Percentiles rank a stretch among this genome's conserved stretches.
These are phyloP conservation scores for Fusarium xyrophilum DNA, from an alignment of 2,329 filamentous ascomycete genomes.

Conservation along the genomic window DNA sequence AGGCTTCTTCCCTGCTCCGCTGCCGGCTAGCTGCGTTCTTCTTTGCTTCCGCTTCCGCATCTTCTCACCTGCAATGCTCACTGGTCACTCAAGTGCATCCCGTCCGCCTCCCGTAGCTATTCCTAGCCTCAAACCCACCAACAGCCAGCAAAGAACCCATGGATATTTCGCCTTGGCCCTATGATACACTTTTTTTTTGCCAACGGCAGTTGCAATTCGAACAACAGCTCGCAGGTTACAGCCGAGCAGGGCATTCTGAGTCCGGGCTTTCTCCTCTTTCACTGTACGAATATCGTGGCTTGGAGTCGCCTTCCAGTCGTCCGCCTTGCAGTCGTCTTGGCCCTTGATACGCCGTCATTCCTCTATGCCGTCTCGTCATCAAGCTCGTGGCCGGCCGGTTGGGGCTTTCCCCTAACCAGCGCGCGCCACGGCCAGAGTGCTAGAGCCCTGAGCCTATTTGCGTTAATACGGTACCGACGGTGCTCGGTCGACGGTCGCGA, in stretches of 20 bases:
- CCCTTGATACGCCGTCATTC: constrained; percentile 22
- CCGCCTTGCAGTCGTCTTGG: constrained; percentile 16
- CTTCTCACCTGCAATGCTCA: constrained; percentile 22
- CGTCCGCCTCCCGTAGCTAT: constrained; percentile 33
- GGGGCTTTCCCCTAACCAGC: constrained; percentile 35
- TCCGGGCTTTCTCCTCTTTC: background rate
- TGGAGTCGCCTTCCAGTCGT: constrained; percentile 9
- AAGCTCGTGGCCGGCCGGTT: constrained; percentile 23
- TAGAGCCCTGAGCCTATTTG: constrained; percentile 12
- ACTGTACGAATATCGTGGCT: constrained; percentile 23
- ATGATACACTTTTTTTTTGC: constrained; percentile 17
- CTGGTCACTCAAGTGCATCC: constrained; percentile 17
- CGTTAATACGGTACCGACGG: background rate
- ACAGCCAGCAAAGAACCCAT: constrained; percentile 7
- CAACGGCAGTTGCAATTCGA: constrained; percentile 16
- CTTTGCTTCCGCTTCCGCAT: constrained; percentile 19
- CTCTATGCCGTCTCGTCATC: constrained; percentile 33
- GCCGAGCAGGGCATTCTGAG: background rate
- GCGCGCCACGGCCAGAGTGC: constrained; percentile 6
- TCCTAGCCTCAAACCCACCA: constrained; percentile 25
- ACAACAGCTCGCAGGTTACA: background rate
- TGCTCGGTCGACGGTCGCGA: constrained; percentile 11
- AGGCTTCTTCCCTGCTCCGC: constrained; percentile 28
- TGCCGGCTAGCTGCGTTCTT: constrained; percentile 17
- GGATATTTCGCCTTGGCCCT: constrained; percentile 21